Evolutionary conservation across 2,329 filamentous ascomycete genomes (phyloP).

Genomic region (Epichloe gansuensis): DNA sequence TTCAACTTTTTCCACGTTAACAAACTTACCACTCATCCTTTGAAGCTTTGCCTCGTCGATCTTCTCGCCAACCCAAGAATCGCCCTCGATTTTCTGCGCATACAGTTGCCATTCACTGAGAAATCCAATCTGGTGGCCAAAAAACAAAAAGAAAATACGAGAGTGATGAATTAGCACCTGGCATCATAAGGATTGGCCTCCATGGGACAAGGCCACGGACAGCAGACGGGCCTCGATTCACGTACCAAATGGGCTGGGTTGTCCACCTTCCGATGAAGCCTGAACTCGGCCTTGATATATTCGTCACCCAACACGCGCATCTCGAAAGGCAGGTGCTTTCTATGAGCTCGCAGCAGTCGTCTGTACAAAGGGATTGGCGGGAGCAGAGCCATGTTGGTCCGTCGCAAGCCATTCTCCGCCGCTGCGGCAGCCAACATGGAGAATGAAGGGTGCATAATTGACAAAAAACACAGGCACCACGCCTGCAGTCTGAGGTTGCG

Average conservation of each 20-base stretch:
- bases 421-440: constrained; percentile 18
- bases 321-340: constrained; percentile 60
- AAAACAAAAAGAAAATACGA: too few species aligned
- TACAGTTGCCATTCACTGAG: constrained; percentile 94
- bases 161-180: not conserved
- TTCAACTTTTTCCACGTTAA: too few species aligned
- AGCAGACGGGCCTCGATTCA: not conserved
- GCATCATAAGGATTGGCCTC: too few species aligned
- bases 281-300: constrained; percentile 88
- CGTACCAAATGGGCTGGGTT: constrained; percentile 84
- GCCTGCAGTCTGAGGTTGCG: too few species aligned
- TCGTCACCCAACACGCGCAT: constrained; percentile 77
- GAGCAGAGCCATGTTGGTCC: constrained; percentile 51
- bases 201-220: too few species aligned
- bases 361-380: constrained; percentile 85
- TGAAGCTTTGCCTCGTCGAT: constrained; percentile 73
- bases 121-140: constrained; percentile 63
- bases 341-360: constrained; percentile 72
- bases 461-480: too few species aligned
- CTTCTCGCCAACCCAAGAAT: constrained; percentile 71
- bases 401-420: constrained; percentile 21
- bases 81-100: constrained; percentile 81
- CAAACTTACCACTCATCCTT: constrained; percentile 76
- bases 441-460: constrained; percentile 12
- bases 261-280: constrained; percentile 68